These are phyloP conservation scores for Wallacemonas collosoma DNA, from an alignment of 208 protist genomes.

Conservation along the genomic window DNA sequence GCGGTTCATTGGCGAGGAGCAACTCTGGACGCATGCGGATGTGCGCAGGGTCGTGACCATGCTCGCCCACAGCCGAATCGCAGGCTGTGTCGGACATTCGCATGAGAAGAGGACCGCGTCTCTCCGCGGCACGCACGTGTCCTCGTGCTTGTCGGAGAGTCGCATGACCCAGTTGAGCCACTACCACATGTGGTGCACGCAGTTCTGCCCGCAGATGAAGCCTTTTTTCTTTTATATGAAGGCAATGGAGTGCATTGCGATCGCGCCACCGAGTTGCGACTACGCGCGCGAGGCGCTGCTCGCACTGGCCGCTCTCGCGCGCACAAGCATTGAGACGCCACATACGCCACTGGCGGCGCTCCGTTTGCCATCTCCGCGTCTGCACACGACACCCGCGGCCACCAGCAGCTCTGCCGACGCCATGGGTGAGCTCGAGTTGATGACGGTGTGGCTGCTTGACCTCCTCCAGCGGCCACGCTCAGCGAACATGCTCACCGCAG, in stretches of 20 bases:
- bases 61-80: slow-evolving; percentile 5
- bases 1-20: slow-evolving; percentile 37
- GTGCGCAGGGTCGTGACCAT: neutral
- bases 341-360: neutral
- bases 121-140: no score
- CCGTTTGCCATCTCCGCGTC: no score
- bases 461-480: slow-evolving; percentile 24
- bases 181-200: slow-evolving; percentile 78
- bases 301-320: neutral
- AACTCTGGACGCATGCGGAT: slow-evolving; percentile 32
- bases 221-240: slow-evolving; percentile 70
- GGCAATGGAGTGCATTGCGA: slow-evolving; percentile 49
- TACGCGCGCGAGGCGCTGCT: slow-evolving; percentile 27
- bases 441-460: slow-evolving; percentile 51
- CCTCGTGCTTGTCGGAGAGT: no score
- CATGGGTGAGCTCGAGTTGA: slow-evolving; percentile 35
- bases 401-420: slow-evolving; percentile 21
- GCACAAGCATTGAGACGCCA: slow-evolving; percentile 7
- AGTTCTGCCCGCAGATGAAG: slow-evolving; percentile 52
- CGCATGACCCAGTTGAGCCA: slow-evolving; percentile 38
- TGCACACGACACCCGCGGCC: neutral
- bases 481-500: neutral
- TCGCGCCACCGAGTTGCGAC: slow-evolving; percentile 34
- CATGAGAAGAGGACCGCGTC: no score
- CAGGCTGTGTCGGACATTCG: neutral